phyloP scores from a whole-genome alignment of 1,284 basidiomycete species.

The Naganishia albida region DNA sequence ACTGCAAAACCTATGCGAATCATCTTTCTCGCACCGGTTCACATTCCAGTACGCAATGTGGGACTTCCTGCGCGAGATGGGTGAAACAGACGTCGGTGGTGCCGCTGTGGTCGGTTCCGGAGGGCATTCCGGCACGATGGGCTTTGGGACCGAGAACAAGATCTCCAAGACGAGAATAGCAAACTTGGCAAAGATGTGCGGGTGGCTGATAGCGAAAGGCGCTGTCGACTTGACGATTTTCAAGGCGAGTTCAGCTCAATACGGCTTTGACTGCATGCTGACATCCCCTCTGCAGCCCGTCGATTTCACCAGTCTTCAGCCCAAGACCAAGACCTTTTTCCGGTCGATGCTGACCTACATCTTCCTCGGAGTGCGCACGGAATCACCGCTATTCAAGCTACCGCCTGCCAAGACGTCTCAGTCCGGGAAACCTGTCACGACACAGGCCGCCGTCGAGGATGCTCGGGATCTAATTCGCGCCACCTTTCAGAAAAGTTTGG shows the following conservation, averaged over 20 bases:
- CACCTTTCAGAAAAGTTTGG: constrained; percentile 44
- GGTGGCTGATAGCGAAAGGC: constrained; percentile 79
- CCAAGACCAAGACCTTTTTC: constrained; percentile 67
- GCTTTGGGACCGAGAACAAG: constrained; percentile 54
- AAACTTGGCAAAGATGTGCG: constrained; percentile 63
- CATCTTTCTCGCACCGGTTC: constrained; percentile 70
- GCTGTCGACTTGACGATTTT: constrained; percentile 71
- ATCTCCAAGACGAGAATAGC: constrained; percentile 47
- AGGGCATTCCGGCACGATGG: constrained; percentile 66
- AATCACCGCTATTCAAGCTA: constrained; percentile 60
- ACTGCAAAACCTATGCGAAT: constrained; percentile 62
- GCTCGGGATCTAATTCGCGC: constrained; percentile 19
- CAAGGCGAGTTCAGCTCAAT: constrained; percentile 56
- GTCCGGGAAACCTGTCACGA: constrained; percentile 50
- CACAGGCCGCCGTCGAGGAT: constrained; percentile 52
- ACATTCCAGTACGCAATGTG: constrained; percentile 95
- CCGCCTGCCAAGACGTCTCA: constrained; percentile 38
- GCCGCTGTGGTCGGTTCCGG: constrained; percentile 41
- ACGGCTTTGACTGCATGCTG: background rate
- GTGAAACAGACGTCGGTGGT: constrained; percentile 79
- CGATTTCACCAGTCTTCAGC: constrained; percentile 73
- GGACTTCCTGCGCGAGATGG: constrained; percentile 93
- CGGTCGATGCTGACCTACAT: constrained; percentile 66
- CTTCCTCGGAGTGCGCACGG: constrained; percentile 70
- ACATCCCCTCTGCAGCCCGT: constrained; percentile 65